Evolutionary conservation across 2,329 filamentous ascomycete species (phyloP).

Genomic region (Keithomyces neogunnii): DNA sequence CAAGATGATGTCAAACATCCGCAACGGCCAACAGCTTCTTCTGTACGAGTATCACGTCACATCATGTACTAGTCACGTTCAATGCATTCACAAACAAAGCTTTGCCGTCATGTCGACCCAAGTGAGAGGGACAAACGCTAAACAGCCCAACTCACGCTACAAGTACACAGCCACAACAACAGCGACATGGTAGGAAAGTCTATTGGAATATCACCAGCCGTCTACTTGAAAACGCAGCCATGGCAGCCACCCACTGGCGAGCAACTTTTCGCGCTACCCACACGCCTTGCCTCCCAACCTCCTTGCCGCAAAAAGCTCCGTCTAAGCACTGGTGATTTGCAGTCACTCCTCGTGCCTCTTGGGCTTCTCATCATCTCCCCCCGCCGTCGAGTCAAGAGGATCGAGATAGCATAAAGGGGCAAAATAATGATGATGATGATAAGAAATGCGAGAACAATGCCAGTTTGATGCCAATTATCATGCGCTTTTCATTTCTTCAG

Average conservation of each 20-base stretch:
- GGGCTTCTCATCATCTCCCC: background rate
- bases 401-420: background rate
- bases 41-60: background rate
- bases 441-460: constrained; percentile 3
- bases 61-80: background rate
- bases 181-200: constrained; percentile 4
- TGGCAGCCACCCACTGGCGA: background rate
- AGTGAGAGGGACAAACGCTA: background rate
- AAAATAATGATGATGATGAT: too few species aligned
- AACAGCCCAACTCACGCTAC: background rate
- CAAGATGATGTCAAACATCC: background rate
- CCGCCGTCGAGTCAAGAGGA: background rate
- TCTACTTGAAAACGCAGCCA: constrained; percentile 1
- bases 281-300: background rate
- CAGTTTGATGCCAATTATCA: constrained; percentile 3
- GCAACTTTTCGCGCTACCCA: background rate
- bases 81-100: background rate
- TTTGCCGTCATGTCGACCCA: background rate
- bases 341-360: background rate
- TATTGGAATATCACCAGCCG: background rate
- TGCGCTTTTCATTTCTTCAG: constrained; percentile 2
- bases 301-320: background rate
- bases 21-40: background rate
- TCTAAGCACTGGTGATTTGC: background rate
- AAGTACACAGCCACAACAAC: background rate